phyloP scores from a whole-genome alignment of 2,329 filamentous ascomycete genomes.

The Bipolaris sorokiniana region DNA sequence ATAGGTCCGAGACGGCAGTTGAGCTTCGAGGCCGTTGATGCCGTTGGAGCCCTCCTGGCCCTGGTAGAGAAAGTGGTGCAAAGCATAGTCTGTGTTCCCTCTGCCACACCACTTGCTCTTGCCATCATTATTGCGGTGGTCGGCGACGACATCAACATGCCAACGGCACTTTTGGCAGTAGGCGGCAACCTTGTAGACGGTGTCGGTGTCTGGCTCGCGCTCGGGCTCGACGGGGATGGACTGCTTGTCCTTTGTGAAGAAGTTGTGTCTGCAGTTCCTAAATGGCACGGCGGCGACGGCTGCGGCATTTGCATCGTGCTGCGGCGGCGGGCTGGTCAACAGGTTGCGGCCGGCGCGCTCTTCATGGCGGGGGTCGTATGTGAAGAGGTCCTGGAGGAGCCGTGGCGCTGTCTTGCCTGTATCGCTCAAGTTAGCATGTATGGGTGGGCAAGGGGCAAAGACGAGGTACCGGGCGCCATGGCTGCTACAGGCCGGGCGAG shows the following conservation, averaged over 20 bases:
- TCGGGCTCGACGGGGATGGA: constrained; percentile 56
- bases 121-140: constrained; percentile 54
- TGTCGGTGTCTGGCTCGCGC: constrained; percentile 45
- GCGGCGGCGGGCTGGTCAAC: constrained; percentile 63
- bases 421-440: constrained; percentile 29
- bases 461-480: constrained; percentile 34
- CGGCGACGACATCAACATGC: constrained; percentile 65
- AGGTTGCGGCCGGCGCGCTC: constrained; percentile 58
- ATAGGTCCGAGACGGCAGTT: constrained; percentile 34
- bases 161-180: constrained; percentile 67
- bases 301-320: constrained; percentile 51
- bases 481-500: constrained; percentile 9
- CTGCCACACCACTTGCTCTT: constrained; percentile 51
- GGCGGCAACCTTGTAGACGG: constrained; percentile 63
- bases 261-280: constrained; percentile 64
- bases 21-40: constrained; percentile 21
- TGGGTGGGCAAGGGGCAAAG: background rate
- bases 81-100: constrained; percentile 55
- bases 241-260: constrained; percentile 63
- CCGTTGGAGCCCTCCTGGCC: constrained; percentile 23
- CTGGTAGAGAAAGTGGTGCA: constrained; percentile 65
- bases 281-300: constrained; percentile 45
- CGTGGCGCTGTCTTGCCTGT: constrained; percentile 58
- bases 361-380: constrained; percentile 58
- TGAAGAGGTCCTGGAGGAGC: constrained; percentile 59